Conservation (phyloP, 306 rosid species). For the Rosa rugosa region DNA sequence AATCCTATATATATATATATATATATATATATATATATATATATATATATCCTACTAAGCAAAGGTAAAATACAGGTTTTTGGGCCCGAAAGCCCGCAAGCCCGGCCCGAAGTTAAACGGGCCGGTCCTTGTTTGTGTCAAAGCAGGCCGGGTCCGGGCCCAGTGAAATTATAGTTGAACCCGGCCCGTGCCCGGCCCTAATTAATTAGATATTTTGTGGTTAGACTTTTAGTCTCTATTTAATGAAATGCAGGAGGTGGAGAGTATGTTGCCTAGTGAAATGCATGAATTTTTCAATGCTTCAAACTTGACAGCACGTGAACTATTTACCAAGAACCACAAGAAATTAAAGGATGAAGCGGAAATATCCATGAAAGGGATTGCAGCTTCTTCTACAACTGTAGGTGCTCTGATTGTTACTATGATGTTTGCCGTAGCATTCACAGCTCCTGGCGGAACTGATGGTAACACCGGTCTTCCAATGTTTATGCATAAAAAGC, state of each 20-base stretch:
- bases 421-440: conserved; percentile 37
- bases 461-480: neutral
- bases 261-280: neutral
- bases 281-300: neutral
- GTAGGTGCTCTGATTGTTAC: conserved; percentile 44
- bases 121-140: no score
- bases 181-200: no score
- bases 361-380: conserved; percentile 4
- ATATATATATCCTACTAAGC: no score
- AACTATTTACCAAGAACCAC: conserved; percentile 32
- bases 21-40: no score
- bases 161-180: no score
- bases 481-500: neutral
- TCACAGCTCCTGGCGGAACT: conserved; percentile 39
- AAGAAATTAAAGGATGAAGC: conserved; percentile 16
- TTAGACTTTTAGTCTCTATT: neutral
- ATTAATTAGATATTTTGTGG: no score
- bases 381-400: conserved; percentile 30
- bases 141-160: no score
- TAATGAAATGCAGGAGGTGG: conserved; percentile 3
- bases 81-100: no score
- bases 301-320: conserved; percentile 19
- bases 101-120: no score
- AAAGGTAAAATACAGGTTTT: no score
- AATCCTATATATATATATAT: no score